Evolutionary conservation across 345 rosid genomes (phyloP).

Genomic region (Rhizophora apiculata): DNA sequence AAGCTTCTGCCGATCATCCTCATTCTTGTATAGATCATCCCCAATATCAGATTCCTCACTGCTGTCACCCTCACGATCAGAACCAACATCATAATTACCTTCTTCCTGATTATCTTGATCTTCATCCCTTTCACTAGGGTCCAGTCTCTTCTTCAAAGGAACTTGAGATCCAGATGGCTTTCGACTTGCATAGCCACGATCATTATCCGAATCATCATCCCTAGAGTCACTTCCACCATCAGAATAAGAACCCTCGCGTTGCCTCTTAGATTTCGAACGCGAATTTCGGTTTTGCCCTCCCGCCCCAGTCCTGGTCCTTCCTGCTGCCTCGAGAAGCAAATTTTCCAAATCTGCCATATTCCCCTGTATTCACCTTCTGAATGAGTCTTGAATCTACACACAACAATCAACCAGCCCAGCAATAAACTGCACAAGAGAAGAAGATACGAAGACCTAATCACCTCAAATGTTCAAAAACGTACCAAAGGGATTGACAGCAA

Average conservation of each 20-base stretch:
- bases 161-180: constrained; percentile 94
- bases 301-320: constrained; percentile 52
- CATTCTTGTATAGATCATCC: constrained; percentile 85
- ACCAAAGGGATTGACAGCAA: too few species aligned
- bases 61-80: constrained; percentile 66
- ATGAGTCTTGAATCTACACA: background rate
- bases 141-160: constrained; percentile 87
- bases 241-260: constrained; percentile 79
- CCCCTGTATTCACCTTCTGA: background rate
- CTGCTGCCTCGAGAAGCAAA: constrained; percentile 96
- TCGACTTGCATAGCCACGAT: constrained; percentile 59
- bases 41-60: constrained; percentile 89
- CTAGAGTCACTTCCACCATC: constrained; percentile 89
- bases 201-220: constrained; percentile 82
- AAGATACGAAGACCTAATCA: too few species aligned
- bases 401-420: constrained; percentile 3
- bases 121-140: constrained; percentile 73
- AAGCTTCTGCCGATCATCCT: constrained; percentile 71
- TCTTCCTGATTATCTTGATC: constrained; percentile 66
- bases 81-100: constrained; percentile 56
- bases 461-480: too few species aligned
- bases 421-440: background rate
- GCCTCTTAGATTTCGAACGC: constrained; percentile 51
- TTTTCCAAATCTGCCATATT: constrained; percentile 88
- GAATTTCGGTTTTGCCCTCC: constrained; percentile 58